These are phyloP conservation scores for Fusarium chaquense DNA, from an alignment of 2,329 filamentous ascomycete species.

Conservation along the genomic window DNA sequence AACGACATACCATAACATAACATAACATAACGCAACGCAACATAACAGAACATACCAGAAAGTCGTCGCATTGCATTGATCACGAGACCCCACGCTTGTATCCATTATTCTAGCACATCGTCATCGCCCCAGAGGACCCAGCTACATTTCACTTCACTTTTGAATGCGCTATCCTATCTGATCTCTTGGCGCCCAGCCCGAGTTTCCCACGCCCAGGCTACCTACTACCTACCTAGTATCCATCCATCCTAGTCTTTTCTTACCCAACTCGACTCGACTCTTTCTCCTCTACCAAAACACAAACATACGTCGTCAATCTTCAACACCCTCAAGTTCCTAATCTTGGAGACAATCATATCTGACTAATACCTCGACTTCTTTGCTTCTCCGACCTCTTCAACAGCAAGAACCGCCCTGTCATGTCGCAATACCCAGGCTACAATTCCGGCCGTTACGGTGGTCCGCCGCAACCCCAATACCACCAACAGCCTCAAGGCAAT, in stretches of 20 bases:
- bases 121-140: slow-evolving; percentile 20
- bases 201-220: slow-evolving; percentile 23
- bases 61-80: not conserved
- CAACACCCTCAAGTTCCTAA: slow-evolving; percentile 13
- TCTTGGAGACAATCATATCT: slow-evolving; percentile 1
- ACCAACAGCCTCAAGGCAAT: slow-evolving; percentile 49
- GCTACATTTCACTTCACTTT: slow-evolving; percentile 28
- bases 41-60: not conserved
- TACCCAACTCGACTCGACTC: slow-evolving; percentile 17
- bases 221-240: not conserved
- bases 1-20: not conserved
- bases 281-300: slow-evolving; percentile 21
- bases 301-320: slow-evolving; percentile 17
- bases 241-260: slow-evolving; percentile 14
- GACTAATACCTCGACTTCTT: not conserved
- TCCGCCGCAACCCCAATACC: slow-evolving; percentile 52
- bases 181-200: slow-evolving; percentile 38
- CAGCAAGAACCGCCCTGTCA: slow-evolving; percentile 49
- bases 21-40: not conserved
- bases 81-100: slow-evolving; percentile 20
- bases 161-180: slow-evolving; percentile 31
- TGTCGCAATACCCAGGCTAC: slow-evolving; percentile 74
- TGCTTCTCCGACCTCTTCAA: not conserved
- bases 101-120: slow-evolving; percentile 17
- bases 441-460: slow-evolving; percentile 60